phyloP scores from a whole-genome alignment of 2,329 filamentous ascomycete genomes.

The Eutypella sp. region DNA sequence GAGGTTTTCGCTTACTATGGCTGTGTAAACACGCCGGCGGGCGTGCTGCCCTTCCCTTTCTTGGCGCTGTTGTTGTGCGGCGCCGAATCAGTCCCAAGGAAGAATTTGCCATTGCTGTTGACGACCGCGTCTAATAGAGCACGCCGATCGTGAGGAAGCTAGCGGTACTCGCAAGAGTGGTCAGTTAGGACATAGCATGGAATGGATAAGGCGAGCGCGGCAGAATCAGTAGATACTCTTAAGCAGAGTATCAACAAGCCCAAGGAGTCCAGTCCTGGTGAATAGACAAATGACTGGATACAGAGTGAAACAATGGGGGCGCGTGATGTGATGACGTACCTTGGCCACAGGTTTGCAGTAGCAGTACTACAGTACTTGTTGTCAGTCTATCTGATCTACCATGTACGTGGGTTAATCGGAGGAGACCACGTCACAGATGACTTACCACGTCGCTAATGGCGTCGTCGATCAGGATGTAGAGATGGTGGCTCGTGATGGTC shows the following conservation, averaged over 20 bases:
- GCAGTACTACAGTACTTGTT: conserved; percentile 36
- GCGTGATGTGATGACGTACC: conserved; percentile 27
- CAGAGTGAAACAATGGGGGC: neutral
- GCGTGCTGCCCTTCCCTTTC: conserved; percentile 50
- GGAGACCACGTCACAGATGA: too few species aligned
- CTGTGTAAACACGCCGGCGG: conserved; percentile 76
- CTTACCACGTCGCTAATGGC: neutral
- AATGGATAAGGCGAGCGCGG: too few species aligned
- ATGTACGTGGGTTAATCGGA: neutral
- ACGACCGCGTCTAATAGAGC: conserved; percentile 64
- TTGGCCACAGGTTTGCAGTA: conserved; percentile 68
- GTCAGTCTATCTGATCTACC: conserved; percentile 39
- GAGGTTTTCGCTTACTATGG: conserved; percentile 40
- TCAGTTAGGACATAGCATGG: too few species aligned
- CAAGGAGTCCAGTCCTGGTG: too few species aligned
- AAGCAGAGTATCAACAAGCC: too few species aligned
- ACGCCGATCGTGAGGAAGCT: conserved; percentile 57
- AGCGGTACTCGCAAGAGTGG: too few species aligned
- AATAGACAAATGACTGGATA: too few species aligned
- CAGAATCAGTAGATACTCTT: too few species aligned
- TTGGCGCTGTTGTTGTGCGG: conserved; percentile 60
- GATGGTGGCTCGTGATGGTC: conserved; percentile 62
- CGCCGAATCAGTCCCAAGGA: conserved; percentile 69
- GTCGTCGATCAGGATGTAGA: conserved; percentile 55
- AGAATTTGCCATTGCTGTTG: conserved; percentile 60